Percentiles rank a stretch among this genome's conserved stretches.
These are phyloP conservation scores for Biscutella auriculata DNA, from an alignment of 441 rosid genomes.

Conservation along the genomic window DNA sequence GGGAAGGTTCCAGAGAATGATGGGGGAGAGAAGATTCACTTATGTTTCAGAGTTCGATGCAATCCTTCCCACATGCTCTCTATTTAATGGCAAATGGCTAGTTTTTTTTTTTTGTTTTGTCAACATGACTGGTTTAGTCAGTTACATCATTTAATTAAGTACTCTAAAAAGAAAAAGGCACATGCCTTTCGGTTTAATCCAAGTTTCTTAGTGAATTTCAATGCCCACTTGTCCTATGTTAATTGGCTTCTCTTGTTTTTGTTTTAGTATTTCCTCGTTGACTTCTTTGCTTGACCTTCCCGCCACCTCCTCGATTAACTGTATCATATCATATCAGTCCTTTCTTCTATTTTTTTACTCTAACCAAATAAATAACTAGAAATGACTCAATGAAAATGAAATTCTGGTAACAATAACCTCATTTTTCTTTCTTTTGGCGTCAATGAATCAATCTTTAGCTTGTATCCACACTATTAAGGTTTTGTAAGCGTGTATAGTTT, in stretches of 20 bases:
- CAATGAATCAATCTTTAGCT: too few relatives aligned
- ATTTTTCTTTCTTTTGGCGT: neutral
- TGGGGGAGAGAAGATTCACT: slow-evolving; percentile 14
- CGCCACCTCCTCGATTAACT: slow-evolving; percentile 15
- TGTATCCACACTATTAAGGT: too few relatives aligned
- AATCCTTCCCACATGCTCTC: slow-evolving; percentile 21
- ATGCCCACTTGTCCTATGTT: neutral
- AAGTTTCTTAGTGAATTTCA: slow-evolving; percentile 2
- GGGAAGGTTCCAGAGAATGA: slow-evolving; percentile 13
- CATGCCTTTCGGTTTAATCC: slow-evolving; percentile 20
- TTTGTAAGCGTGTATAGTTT: too few relatives aligned
- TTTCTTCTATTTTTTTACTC: slow-evolving; percentile 8
- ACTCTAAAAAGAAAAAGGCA: neutral
- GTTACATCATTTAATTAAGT: neutral
- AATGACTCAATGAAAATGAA: neutral
- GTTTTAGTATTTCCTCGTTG: neutral
- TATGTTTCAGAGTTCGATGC: slow-evolving; percentile 18
- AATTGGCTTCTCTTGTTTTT: neutral
- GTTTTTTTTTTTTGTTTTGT: too few relatives aligned
- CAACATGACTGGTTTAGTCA: too few relatives aligned
- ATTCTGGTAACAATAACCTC: neutral
- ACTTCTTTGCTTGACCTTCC: slow-evolving; percentile 4
- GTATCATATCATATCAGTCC: neutral
- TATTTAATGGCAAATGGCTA: slow-evolving; percentile 12
- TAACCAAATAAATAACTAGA: neutral